Conservation (phyloP, 2,329 filamentous ascomycete genomes). For the Arachnopeziza araneosa region DNA sequence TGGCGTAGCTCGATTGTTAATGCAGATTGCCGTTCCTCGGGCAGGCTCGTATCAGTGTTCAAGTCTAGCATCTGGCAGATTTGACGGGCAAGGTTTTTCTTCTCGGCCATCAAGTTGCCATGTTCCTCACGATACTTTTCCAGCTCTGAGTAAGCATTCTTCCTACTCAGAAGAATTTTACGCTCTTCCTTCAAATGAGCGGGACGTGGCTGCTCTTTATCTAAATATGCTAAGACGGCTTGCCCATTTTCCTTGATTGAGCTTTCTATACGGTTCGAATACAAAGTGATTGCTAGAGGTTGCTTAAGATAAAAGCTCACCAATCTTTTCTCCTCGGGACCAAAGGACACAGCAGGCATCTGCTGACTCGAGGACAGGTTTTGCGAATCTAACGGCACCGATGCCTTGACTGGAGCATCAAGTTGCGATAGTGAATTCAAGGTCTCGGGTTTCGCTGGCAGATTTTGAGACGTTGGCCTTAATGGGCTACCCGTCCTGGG, state of each 20-base stretch:
- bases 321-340: slow-evolving; percentile 24
- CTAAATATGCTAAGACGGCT: slow-evolving; percentile 18
- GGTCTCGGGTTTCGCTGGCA: slow-evolving; percentile 16
- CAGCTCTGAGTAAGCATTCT: slow-evolving; percentile 17
- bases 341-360: slow-evolving; percentile 16
- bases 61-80: slow-evolving; percentile 19
- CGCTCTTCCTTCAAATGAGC: slow-evolving; percentile 21
- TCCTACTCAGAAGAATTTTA: slow-evolving; percentile 19
- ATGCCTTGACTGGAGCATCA: slow-evolving; percentile 21
- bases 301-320: slow-evolving; percentile 20
- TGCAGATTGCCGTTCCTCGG: slow-evolving; percentile 17
- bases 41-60: slow-evolving; percentile 16
- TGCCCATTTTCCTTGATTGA: slow-evolving; percentile 19
- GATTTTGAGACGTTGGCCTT: slow-evolving; percentile 24
- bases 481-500: slow-evolving; percentile 23
- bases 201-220: slow-evolving; percentile 19
- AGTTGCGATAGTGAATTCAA: slow-evolving; percentile 19
- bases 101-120: slow-evolving; percentile 13
- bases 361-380: slow-evolving; percentile 16
- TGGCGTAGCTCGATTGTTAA: slow-evolving; percentile 20
- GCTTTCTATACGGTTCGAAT: slow-evolving; percentile 15
- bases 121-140: slow-evolving; percentile 8
- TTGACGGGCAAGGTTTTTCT: slow-evolving; percentile 16
- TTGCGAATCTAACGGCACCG: slow-evolving; percentile 4
- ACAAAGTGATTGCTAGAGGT: slow-evolving; percentile 16